Conservation (phyloP, 2,329 filamentous ascomycete genomes). For the Neofusicoccum kwambonambiense region DNA sequence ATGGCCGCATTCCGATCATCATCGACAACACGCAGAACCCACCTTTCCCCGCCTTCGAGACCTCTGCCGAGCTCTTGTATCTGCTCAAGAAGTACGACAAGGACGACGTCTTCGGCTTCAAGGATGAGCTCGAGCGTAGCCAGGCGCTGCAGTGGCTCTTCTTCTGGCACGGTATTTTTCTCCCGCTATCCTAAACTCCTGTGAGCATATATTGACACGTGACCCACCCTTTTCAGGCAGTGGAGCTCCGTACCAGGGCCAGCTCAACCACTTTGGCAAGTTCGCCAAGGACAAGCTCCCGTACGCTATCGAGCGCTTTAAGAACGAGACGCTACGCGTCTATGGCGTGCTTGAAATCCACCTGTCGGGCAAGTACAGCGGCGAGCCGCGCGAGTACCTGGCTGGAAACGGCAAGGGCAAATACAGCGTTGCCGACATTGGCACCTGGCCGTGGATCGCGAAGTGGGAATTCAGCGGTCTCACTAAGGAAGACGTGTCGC, state of each 20-base stretch:
- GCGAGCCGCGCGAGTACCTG: conserved; percentile 51
- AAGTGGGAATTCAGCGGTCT: conserved; percentile 45
- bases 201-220: too few relatives aligned
- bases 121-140: conserved; percentile 50
- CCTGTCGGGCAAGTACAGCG: conserved; percentile 52
- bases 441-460: conserved; percentile 53
- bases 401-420: conserved; percentile 55
- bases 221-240: not conserved
- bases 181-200: conserved; percentile 9
- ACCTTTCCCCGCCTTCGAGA: conserved; percentile 52
- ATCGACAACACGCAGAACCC: conserved; percentile 14
- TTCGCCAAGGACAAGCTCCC: conserved; percentile 31
- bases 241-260: conserved; percentile 42
- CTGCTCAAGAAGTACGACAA: conserved; percentile 51
- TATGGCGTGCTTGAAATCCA: conserved; percentile 58
- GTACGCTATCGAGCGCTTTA: conserved; percentile 41
- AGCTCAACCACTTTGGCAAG: conserved; percentile 48
- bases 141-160: conserved; percentile 54
- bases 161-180: conserved; percentile 50
- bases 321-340: conserved; percentile 52
- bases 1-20: conserved; percentile 11
- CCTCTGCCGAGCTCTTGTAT: conserved; percentile 54
- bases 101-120: conserved; percentile 52
- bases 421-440: conserved; percentile 55
- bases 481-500: conserved; percentile 48